Base-by-base conservation (phyloP, 1,284 basidiomycete species). In the Cryptococcus maquisensis region DNA sequence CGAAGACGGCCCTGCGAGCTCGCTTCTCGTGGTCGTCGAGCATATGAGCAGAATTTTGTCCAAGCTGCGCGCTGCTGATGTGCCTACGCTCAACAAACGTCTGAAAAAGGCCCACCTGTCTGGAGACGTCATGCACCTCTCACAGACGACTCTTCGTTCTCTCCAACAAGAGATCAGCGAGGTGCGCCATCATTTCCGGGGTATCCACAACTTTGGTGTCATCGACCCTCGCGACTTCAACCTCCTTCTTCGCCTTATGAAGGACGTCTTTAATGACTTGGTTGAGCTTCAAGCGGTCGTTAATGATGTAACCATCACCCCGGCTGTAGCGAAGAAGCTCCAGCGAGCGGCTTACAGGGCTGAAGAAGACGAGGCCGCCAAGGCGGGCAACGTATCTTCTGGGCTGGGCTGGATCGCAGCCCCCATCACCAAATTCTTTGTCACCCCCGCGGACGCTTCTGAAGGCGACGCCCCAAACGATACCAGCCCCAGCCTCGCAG, bases 271-370 rank as follows among this genome's bases (percentile, higher is more conserved):
- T 60, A 80, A 80, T 41, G 91, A 96, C 69, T 79, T 96, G 64
- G 87, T 90, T 6, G 82, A 87, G 62, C 79, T 98, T 60, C 85
- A 93, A 42, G 82, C 85, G 21, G 83, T 86, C 18, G 79, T 98
- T 59, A 98, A 98, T 72, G 88, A 96, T 59, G 81, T 98, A 32
- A 86, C 93, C 49, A 81, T 98, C 39, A 89, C 97, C 58, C 95
- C 95, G 20, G 78, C 82, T 3, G 78, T 86, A 21, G 93, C 91
- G 4, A 68, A 76, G 4, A 83, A 82, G 65, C 77, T 96, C 42
- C 86, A 86, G 63, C 59, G 59, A 20, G 64, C 90, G 72, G 83
- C 89, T 57, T 73, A 65, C 32, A 63, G 63, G 8, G 71, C 73
- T 23, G 84, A 83, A 35, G 75, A 72, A 2, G 57, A 62, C 49